These are phyloP conservation scores for Cyberlindnera suaveolens DNA, from an alignment of 805 yeast species.

Conservation along the genomic window DNA sequence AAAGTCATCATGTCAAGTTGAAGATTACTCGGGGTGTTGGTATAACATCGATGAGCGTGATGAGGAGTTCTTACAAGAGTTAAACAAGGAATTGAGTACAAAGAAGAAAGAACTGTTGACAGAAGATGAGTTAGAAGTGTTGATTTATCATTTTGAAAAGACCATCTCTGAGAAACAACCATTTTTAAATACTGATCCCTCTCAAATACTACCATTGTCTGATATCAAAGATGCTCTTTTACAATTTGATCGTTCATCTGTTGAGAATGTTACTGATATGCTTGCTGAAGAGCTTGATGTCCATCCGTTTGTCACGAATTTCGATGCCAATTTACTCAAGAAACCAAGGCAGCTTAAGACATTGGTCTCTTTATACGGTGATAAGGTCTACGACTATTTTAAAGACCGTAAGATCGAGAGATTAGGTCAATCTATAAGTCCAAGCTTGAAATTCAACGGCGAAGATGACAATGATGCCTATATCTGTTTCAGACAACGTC, in stretches of 20 bases:
- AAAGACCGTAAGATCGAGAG: conserved; percentile 62
- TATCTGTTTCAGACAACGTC: conserved; percentile 92
- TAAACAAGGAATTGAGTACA: conserved; percentile 28
- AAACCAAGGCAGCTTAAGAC: conserved; percentile 39
- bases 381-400: conserved; percentile 75
- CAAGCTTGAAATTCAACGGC: conserved; percentile 70
- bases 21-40: conserved; percentile 80
- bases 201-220: conserved; percentile 60
- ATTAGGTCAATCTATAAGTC: conserved; percentile 65
- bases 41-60: conserved; percentile 91
- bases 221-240: conserved; percentile 55
- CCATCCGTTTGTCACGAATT: conserved; percentile 52
- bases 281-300: conserved; percentile 51
- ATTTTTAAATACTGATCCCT: conserved; percentile 78
- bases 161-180: conserved; percentile 81
- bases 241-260: conserved; percentile 39
- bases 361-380: conserved; percentile 57
- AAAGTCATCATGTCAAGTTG: conserved; percentile 91
- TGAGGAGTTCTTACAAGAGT: conserved; percentile 51
- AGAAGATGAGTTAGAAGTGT: conserved; percentile 81
- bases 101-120: conserved; percentile 34
- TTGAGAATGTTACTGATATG: conserved; percentile 50
- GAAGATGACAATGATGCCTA: conserved; percentile 94
- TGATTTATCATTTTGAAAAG: conserved; percentile 69
- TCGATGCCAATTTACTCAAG: conserved; percentile 36